Evolutionary conservation across 2,329 filamentous ascomycete species (phyloP).

Genomic region (Ophiostoma perfectum): DNA sequence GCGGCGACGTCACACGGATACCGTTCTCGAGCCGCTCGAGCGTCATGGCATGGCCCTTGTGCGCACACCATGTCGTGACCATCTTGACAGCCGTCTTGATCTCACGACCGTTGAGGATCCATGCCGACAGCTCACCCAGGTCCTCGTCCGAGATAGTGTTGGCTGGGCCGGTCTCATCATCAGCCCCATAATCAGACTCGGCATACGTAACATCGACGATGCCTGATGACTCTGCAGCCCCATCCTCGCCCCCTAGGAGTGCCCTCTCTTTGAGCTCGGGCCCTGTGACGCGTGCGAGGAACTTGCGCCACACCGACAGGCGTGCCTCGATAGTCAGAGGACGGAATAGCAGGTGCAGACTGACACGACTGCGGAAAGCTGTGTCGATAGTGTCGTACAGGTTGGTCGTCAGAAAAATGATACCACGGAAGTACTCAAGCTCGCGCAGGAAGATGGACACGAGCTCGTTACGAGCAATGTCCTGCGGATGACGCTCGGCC

Average conservation of each 20-base stretch:
- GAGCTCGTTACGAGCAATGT: conserved; percentile 45
- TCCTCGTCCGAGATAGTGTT: conserved; percentile 33
- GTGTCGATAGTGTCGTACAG: conserved; percentile 39
- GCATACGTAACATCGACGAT: not conserved
- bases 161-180: not conserved
- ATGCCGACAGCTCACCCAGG: conserved; percentile 37
- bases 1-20: conserved; percentile 43
- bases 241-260: conserved; percentile 1
- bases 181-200: not conserved
- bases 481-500: conserved; percentile 40
- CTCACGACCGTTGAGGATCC: conserved; percentile 42
- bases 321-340: conserved; percentile 38
- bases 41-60: conserved; percentile 41
- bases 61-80: conserved; percentile 41
- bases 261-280: not conserved
- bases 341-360: conserved; percentile 43
- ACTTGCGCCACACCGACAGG: conserved; percentile 43
- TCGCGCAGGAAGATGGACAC: conserved; percentile 44
- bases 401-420: conserved; percentile 44
- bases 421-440: conserved; percentile 43
- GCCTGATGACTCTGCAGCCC: not conserved
- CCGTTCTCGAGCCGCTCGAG: conserved; percentile 41
- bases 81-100: conserved; percentile 47
- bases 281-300: conserved; percentile 36
- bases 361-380: conserved; percentile 44